These are phyloP conservation scores for Trypanosomatidae sp. DNA, from an alignment of 208 protist species.

Conservation along the genomic window DNA sequence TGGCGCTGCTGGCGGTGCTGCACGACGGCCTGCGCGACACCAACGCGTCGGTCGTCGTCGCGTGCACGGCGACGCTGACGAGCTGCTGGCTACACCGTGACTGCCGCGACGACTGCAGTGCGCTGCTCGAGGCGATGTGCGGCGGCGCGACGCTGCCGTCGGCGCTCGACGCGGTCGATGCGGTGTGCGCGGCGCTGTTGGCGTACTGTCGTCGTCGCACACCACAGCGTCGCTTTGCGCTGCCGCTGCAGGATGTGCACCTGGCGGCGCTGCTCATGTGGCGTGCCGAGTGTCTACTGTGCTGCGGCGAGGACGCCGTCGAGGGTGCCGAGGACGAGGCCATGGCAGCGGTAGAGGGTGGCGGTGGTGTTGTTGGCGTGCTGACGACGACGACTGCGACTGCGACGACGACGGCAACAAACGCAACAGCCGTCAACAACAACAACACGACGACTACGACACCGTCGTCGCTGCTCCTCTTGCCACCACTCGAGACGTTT, in stretches of 20 bases:
- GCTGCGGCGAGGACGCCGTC: conserved; percentile 42
- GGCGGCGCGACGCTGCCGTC: conserved; percentile 18
- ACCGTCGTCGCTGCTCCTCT: conserved; percentile 10
- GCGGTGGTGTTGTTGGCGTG: conserved; percentile 1
- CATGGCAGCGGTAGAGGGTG: too few species aligned
- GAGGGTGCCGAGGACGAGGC: conserved; percentile 24
- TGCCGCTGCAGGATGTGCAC: conserved; percentile 37
- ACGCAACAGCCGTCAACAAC: not conserved
- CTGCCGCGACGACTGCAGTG: conserved; percentile 36
- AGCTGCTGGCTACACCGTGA: conserved; percentile 82
- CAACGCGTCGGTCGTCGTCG: conserved; percentile 53
- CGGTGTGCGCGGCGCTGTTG: conserved; percentile 44
- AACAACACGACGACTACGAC: too few species aligned
- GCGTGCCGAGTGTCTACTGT: conserved; percentile 46
- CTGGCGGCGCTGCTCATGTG: conserved; percentile 58
- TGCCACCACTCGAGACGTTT: conserved; percentile 67
- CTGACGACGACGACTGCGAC: not conserved
- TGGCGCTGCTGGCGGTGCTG: conserved; percentile 35
- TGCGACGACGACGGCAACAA: not conserved
- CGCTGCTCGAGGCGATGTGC: conserved; percentile 50
- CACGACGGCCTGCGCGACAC: conserved; percentile 40
- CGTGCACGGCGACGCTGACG: conserved; percentile 59
- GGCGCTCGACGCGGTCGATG: conserved; percentile 35
- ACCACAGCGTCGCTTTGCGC: conserved; percentile 14
- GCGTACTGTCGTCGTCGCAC: conserved; percentile 34